Base-by-base conservation (phyloP, 202 grass and related monocot genomes). In the Digitaria exilis region DNA sequence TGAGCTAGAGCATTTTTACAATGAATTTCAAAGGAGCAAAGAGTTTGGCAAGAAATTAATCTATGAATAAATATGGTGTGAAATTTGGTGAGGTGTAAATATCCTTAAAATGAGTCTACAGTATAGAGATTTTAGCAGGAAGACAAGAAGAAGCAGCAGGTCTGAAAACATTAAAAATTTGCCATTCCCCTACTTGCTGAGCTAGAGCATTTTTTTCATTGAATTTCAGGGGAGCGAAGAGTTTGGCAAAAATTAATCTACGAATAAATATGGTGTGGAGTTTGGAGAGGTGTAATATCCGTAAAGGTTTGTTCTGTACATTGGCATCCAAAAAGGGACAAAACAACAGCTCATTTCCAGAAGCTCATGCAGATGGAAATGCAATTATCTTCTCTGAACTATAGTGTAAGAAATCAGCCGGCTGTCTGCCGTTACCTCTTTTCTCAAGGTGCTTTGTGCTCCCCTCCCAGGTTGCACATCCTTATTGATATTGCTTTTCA, bases 371-470 rank as follows among this genome's bases (percentile, higher is more conserved):
- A 61, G 19, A 48, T 32, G 65, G 73, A 73, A 68, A 73, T 75
- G 50, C 75, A 68, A 50, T n/a, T 54, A 32, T 60, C 46, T 59
- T 17, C 50, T 50, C 35, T 22, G 48, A 75, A 75, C 13, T 28
- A 48, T 67, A 34, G 4, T 46, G 24, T 57, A 50, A 77, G 67
- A 59, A 18, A 57, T 4, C 25, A 69, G 78, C 24, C 64, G 56
- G 21, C 24, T 16, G 22, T 34, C 64, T 69, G 21, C 24, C 24
- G 22, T 34, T 90, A 95, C 96, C 93, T 98, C 96, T 90, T 92
- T 90, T 44, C 92, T 87, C 85, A 96, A 90, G 65, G 87, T 87
- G 41, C 66, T 84, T 62, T 95, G 89, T 7, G 76, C 91, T 31
- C 77, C 84, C 64, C 86, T 84, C 49, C 52, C 65, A n/a, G 87